Conservation (phyloP, 2,329 filamentous ascomycete genomes). For the Monilinia aucupariae region DNA sequence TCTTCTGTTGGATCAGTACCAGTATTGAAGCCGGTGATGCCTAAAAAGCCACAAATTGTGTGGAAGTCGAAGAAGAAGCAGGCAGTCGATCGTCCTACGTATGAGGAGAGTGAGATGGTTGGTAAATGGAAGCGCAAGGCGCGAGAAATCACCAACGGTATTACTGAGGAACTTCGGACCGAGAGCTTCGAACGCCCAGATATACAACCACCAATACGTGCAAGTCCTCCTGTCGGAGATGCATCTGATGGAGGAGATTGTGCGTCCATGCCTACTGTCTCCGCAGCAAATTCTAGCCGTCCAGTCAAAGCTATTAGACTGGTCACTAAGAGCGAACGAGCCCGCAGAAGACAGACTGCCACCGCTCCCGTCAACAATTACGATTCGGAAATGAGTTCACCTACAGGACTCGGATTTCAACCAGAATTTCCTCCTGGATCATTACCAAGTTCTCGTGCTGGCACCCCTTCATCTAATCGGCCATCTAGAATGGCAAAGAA, state of each 20-base stretch:
- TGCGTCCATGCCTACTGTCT: constrained; percentile 17
- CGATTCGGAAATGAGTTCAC: constrained; percentile 50
- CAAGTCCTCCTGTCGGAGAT: constrained; percentile 18
- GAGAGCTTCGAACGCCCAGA: constrained; percentile 33
- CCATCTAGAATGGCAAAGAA: constrained; percentile 55
- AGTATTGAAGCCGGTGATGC: constrained; percentile 7
- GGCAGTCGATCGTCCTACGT: constrained; percentile 19
- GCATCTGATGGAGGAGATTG: constrained; percentile 29
- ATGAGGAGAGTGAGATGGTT: constrained; percentile 24
- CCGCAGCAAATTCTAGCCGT: constrained; percentile 8
- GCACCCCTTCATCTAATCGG: constrained; percentile 50
- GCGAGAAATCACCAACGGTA: constrained; percentile 27
- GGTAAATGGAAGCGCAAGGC: constrained; percentile 30
- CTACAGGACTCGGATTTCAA: constrained; percentile 46
- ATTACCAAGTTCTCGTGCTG: constrained; percentile 52
- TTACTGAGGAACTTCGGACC: constrained; percentile 3
- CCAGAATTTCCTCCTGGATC: constrained; percentile 41
- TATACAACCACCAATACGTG: constrained; percentile 1
- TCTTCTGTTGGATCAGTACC: constrained; percentile 19
- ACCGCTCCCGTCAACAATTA: constrained; percentile 37
- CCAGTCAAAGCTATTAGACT: constrained; percentile 27
- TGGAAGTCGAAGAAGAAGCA: constrained; percentile 25
- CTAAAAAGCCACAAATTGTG: constrained; percentile 14
- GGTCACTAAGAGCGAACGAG: constrained; percentile 21
- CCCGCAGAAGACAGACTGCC: constrained; percentile 19